These are phyloP conservation scores for Trypanosoma boissoni DNA, from an alignment of 208 protist genomes.

Conservation along the genomic window DNA sequence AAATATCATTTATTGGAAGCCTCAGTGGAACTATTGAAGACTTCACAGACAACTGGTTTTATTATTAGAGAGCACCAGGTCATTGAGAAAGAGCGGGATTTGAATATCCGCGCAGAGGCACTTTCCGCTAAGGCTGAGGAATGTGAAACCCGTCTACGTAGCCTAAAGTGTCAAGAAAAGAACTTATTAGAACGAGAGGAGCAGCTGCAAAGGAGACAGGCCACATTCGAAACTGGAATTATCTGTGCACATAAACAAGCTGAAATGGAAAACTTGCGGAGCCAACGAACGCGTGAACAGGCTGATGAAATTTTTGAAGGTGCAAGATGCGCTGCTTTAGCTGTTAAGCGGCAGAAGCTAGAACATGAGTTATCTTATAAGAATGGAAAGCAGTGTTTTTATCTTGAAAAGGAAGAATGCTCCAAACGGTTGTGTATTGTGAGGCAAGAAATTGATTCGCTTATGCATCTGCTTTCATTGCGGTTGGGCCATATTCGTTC, in stretches of 20 bases:
- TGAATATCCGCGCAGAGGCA: constrained; percentile 13
- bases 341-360: constrained; percentile 7
- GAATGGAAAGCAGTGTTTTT: constrained; percentile 15
- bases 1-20: constrained; percentile 11
- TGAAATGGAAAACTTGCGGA: constrained; percentile 21
- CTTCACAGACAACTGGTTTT: constrained; percentile 14
- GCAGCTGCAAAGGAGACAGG: constrained; percentile 6
- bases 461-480: constrained; percentile 14
- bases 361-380: constrained; percentile 19
- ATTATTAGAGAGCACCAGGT: constrained; percentile 8
- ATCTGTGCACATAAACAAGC: constrained; percentile 19
- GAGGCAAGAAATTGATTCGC: constrained; percentile 8
- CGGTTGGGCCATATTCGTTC: constrained; percentile 5
- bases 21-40: constrained; percentile 11
- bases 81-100: neutral
- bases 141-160: constrained; percentile 19
- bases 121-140: constrained; percentile 13
- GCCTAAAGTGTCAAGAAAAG: constrained; percentile 14
- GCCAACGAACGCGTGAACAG: constrained; percentile 9
- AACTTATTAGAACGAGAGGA: constrained; percentile 14
- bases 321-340: neutral
- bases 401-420: constrained; percentile 22
- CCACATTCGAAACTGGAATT: constrained; percentile 25
- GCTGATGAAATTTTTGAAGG: constrained; percentile 20
- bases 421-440: constrained; percentile 18